Percentiles rank a stretch among this genome's conserved stretches.
phyloP scores from a whole-genome alignment of 2,329 filamentous ascomycete species.

The Fonsecaea nubica region DNA sequence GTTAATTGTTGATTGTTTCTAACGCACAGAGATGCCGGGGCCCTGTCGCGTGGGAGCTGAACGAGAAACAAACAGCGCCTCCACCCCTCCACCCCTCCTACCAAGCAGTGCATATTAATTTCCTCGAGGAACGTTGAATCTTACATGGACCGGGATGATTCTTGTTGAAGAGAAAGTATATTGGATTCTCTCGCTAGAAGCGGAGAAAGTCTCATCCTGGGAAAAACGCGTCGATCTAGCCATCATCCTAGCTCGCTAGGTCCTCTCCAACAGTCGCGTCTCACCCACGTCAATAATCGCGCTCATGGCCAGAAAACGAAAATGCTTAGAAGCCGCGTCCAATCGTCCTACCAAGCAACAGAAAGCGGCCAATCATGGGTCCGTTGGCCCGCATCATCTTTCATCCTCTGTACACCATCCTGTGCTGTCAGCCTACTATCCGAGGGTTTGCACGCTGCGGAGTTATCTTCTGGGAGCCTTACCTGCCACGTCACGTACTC shows the following conservation, averaged over 20 bases:
- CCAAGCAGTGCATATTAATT: conserved; percentile 7
- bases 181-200: background rate
- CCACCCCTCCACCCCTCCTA: background rate
- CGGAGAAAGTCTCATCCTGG: background rate
- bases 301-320: conserved; percentile 39
- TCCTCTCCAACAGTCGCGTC: conserved; percentile 3
- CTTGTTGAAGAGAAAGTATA: background rate
- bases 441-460: conserved; percentile 35
- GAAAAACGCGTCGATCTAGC: background rate
- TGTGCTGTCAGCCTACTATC: conserved; percentile 38
- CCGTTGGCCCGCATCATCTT: background rate
- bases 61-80: background rate
- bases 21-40: background rate
- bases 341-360: conserved; percentile 25
- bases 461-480: conserved; percentile 35
- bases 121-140: conserved; percentile 13
- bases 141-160: conserved; percentile 6
- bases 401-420: conserved; percentile 24
- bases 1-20: background rate
- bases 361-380: conserved; percentile 19
- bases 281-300: conserved; percentile 10
- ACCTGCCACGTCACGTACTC: conserved; percentile 48
- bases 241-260: background rate
- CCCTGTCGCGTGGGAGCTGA: conserved; percentile 6
- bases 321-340: conserved; percentile 19